Conservation (phyloP, 2,329 filamentous ascomycete genomes). For the Daldinia sp. region DNA sequence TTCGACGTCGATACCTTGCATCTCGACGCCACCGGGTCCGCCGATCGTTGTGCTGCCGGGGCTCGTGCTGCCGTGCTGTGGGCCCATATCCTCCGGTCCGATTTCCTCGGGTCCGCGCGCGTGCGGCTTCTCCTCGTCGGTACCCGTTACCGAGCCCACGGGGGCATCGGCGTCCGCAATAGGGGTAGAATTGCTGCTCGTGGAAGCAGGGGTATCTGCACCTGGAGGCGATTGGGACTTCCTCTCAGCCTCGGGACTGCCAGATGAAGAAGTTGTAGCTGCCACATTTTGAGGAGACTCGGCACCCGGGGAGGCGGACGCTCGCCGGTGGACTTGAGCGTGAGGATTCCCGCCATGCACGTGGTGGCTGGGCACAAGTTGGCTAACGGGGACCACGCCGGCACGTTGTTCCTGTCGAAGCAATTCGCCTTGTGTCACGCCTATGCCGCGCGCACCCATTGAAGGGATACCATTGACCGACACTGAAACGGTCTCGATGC, state of each 20-base stretch:
- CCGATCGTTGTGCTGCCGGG: conserved; percentile 56
- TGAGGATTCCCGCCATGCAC: conserved; percentile 43
- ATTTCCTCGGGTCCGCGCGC: conserved; percentile 87
- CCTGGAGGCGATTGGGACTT: conserved; percentile 33
- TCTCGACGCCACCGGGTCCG: conserved; percentile 57
- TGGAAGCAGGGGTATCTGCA: conserved; percentile 7
- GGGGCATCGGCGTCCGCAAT: conserved; percentile 40
- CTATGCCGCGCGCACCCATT: conserved; percentile 62
- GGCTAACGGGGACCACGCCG: conserved; percentile 78
- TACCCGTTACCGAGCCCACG: conserved; percentile 49
- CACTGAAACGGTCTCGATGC: conserved; percentile 84
- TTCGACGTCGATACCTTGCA: conserved; percentile 70
- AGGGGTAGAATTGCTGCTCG: neutral
- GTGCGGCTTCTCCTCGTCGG: conserved; percentile 77
- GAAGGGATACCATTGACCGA: conserved; percentile 77
- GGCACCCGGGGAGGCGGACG: conserved; percentile 22
- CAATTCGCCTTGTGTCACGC: conserved; percentile 85
- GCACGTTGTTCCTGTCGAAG: conserved; percentile 88
- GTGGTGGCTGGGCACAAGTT: conserved; percentile 62
- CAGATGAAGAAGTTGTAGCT: neutral
- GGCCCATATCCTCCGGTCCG: conserved; percentile 87
- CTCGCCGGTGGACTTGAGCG: conserved; percentile 39
- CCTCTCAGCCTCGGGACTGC: conserved; percentile 26
- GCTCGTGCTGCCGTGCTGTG: conserved; percentile 63
- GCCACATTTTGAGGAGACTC: neutral